Percentiles rank a stretch among this genome's conserved stretches.
Evolutionary conservation across 371 early-diverging fungal species (phyloP).

Genomic region (Basidiobolus meristosporus): DNA sequence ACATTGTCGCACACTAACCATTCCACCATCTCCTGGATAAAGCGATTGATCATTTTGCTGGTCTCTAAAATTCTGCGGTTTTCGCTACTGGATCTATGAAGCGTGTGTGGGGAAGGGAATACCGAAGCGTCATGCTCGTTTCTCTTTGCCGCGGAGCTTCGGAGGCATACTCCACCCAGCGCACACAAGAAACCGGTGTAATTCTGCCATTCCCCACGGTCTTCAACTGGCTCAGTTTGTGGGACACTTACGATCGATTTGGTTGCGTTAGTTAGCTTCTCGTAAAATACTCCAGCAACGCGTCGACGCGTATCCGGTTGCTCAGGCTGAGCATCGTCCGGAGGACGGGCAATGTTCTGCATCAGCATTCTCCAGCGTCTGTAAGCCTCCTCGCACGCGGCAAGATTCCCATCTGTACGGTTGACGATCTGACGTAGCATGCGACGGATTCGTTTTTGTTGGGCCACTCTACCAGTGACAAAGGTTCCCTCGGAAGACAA

Average conservation of each 20-base stretch:
- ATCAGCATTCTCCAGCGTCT: conserved; percentile 53
- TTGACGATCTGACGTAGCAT: conserved; percentile 41
- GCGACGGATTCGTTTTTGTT: conserved; percentile 59
- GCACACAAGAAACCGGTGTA: conserved; percentile 75
- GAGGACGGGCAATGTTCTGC: conserved; percentile 19
- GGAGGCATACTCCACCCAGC: conserved; percentile 47
- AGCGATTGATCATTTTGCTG: conserved; percentile 49
- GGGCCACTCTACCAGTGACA: conserved; percentile 45
- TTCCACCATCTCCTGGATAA: conserved; percentile 71
- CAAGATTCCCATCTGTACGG: conserved; percentile 56
- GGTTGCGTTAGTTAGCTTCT: too few relatives aligned
- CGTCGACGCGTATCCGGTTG: conserved; percentile 7
- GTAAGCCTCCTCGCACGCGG: conserved; percentile 76
- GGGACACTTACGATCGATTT: too few relatives aligned
- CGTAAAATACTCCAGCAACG: neutral
- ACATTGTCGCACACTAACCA: conserved; percentile 67
- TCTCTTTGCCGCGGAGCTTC: neutral
- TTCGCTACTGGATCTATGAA: too few relatives aligned
- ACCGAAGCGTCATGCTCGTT: neutral
- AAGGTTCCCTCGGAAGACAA: conserved; percentile 31
- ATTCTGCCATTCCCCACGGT: conserved; percentile 40
- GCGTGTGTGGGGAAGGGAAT: too few relatives aligned
- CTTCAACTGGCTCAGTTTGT: too few relatives aligned
- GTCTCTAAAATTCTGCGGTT: too few relatives aligned
- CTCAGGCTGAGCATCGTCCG: too few relatives aligned